Percentiles rank a stretch among this genome's conserved stretches.
Evolutionary conservation across 2,329 filamentous ascomycete genomes (phyloP).

Genomic region (Trichoderma cornu-damae): DNA sequence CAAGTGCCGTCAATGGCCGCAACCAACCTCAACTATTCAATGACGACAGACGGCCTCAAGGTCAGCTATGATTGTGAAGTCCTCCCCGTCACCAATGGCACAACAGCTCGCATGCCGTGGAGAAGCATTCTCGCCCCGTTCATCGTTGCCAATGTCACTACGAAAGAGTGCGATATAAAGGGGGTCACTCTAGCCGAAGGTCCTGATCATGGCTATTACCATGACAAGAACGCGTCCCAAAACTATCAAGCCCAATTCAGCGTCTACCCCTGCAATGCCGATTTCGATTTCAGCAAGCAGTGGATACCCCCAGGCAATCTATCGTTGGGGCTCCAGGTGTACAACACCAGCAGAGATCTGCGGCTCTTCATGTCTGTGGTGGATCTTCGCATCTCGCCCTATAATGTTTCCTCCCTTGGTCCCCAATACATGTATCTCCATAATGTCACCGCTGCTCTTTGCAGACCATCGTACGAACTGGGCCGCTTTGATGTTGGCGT

Average conservation of each 20-base stretch:
- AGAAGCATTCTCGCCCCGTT: conserved; percentile 23
- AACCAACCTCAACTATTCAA: background rate
- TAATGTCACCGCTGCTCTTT: conserved; percentile 21
- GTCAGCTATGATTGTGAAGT: conserved; percentile 26
- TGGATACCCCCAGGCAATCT: conserved; percentile 17
- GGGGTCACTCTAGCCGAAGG: conserved; percentile 24
- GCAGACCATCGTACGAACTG: background rate
- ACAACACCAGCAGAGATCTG: background rate
- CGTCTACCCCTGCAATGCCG: conserved; percentile 26
- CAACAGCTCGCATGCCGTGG: conserved; percentile 22
- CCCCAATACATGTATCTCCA: conserved; percentile 18
- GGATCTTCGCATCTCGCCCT: background rate
- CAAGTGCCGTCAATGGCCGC: background rate
- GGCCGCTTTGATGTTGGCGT: conserved; percentile 21
- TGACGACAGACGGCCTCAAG: conserved; percentile 23
- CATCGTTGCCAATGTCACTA: conserved; percentile 25
- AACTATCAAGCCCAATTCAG: conserved; percentile 26
- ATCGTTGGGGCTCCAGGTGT: background rate
- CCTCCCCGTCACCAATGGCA: conserved; percentile 24
- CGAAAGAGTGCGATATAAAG: conserved; percentile 25
- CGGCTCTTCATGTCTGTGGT: conserved; percentile 8
- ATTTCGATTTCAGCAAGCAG: conserved; percentile 24
- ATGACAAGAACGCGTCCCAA: conserved; percentile 26
- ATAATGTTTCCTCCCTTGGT: background rate
- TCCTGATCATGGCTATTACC: conserved; percentile 25